phyloP scores from a whole-genome alignment of 2,329 filamentous ascomycete genomes.

The Neofusicoccum kwambonambiense region DNA sequence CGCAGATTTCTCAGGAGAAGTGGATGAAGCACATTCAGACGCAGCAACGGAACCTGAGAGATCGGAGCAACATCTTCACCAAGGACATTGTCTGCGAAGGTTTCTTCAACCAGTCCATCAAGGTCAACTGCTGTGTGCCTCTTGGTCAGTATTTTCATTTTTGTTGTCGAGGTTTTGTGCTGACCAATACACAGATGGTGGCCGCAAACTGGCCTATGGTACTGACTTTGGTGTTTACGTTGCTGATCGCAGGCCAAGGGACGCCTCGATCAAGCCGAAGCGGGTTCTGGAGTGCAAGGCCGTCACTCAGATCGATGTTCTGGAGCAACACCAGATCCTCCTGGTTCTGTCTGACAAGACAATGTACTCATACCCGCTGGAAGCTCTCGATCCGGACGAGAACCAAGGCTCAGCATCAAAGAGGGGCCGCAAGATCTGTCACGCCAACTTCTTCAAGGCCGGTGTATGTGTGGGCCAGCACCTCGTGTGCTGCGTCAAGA shows the following conservation, averaged over 20 bases:
- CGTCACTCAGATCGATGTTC: conserved; percentile 92
- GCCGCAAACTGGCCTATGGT: conserved; percentile 88
- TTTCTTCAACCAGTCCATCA: conserved; percentile 85
- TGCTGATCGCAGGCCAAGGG: conserved; percentile 85
- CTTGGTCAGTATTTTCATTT: conserved; percentile 61
- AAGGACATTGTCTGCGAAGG: conserved; percentile 73
- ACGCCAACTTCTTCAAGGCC: conserved; percentile 98
- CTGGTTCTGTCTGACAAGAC: conserved; percentile 92
- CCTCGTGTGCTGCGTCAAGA: conserved; percentile 95
- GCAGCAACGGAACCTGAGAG: conserved; percentile 82
- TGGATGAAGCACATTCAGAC: conserved; percentile 95
- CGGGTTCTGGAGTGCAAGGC: conserved; percentile 81
- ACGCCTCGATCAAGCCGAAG: conserved; percentile 68
- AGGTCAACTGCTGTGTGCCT: conserved; percentile 91
- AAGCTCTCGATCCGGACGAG: conserved; percentile 82
- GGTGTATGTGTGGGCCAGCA: conserved; percentile 93
- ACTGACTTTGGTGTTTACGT: conserved; percentile 94
- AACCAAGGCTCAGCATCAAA: conserved; percentile 70
- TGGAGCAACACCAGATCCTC: conserved; percentile 91
- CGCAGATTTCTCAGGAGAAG: conserved; percentile 83
- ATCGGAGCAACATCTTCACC: conserved; percentile 69
- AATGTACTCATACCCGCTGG: conserved; percentile 81
- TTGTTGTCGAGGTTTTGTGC: not conserved
- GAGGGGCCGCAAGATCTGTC: conserved; percentile 92
- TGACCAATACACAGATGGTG: conserved; percentile 65